Evolutionary conservation across 805 yeast species (phyloP).

Genomic region (Candida saitoana): DNA sequence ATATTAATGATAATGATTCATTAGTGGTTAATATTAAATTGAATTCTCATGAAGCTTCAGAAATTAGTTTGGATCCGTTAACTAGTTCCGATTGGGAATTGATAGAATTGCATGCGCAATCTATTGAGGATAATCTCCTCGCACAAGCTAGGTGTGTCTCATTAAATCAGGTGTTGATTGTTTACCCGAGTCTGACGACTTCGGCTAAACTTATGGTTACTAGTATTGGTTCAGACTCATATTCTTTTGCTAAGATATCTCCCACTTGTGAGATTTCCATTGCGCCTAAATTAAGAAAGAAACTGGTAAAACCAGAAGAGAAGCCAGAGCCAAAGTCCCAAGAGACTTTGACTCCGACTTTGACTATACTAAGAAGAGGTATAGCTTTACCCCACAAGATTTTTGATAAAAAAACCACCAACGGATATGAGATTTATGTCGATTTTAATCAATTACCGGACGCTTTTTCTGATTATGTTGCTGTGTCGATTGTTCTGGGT

Average conservation of each 20-base stretch:
- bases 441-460: constrained; percentile 33
- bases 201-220: constrained; percentile 57
- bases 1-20: constrained; percentile 39
- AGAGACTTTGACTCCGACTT: constrained; percentile 23
- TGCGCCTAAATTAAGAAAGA: constrained; percentile 53
- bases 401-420: constrained; percentile 17
- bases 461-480: constrained; percentile 39
- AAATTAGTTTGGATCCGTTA: constrained; percentile 74
- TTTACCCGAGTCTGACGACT: constrained; percentile 59
- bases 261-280: constrained; percentile 69
- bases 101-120: constrained; percentile 75
- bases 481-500: constrained; percentile 50
- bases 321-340: constrained; percentile 17
- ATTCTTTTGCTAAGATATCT: constrained; percentile 48
- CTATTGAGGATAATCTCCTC: constrained; percentile 67
- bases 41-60: constrained; percentile 48
- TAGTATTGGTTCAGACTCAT: constrained; percentile 40
- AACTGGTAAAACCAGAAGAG: constrained; percentile 21
- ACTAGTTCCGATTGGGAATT: constrained; percentile 85
- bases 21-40: constrained; percentile 44
- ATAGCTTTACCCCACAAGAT: constrained; percentile 51
- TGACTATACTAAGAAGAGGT: constrained; percentile 48
- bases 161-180: constrained; percentile 53
- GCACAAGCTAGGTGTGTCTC: constrained; percentile 78
- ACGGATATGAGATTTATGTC: constrained; percentile 42